phyloP scores from a whole-genome alignment of 2,329 filamentous ascomycete species.

The Gnomoniopsis smithogilvyi region DNA sequence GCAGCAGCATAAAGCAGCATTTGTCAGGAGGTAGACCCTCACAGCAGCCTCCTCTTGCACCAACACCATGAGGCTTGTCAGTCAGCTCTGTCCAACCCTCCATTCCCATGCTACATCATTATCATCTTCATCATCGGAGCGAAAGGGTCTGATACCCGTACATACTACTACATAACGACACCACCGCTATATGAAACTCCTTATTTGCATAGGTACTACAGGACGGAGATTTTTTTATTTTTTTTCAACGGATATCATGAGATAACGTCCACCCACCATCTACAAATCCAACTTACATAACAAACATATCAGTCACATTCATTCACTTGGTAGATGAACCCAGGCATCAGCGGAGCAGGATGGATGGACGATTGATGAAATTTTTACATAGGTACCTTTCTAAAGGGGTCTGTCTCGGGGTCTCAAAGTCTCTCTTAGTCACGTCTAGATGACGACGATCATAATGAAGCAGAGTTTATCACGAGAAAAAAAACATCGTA shows the following conservation, averaged over 20 bases:
- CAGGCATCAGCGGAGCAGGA: background rate
- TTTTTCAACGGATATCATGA: background rate
- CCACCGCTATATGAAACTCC: background rate
- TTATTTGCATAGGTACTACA: slow-evolving; percentile 10
- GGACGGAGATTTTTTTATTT: background rate
- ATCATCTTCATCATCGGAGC: background rate
- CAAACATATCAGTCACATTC: background rate
- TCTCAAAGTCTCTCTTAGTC: background rate
- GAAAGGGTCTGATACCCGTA: background rate
- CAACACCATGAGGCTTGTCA: background rate
- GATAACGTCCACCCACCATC: slow-evolving; percentile 6
- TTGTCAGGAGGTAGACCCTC: background rate
- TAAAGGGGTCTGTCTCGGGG: background rate
- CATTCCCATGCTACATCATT: background rate
- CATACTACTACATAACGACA: background rate
- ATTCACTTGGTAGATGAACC: background rate
- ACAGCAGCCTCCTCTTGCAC: background rate
- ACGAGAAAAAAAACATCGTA: background rate
- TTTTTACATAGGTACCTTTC: background rate
- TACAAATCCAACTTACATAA: background rate
- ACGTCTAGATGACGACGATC: slow-evolving; percentile 14
- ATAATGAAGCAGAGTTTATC: background rate
- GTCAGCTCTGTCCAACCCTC: background rate
- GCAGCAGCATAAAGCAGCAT: background rate
- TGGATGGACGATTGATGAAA: background rate